These are phyloP conservation scores for Geotrichum histeridarum DNA, from an alignment of 1,139 yeast species.

Conservation along the genomic window DNA sequence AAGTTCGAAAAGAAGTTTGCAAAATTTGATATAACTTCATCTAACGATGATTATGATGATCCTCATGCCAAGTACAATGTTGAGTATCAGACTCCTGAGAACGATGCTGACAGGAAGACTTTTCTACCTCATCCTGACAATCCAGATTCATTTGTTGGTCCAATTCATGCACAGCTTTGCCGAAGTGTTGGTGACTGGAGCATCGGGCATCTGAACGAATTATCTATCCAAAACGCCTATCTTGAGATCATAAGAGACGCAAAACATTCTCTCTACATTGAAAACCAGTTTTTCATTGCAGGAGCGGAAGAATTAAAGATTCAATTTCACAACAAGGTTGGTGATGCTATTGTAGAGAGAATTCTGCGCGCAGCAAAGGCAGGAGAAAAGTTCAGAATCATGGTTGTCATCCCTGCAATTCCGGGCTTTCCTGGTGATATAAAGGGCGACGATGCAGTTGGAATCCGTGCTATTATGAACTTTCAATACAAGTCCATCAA, in stretches of 20 bases:
- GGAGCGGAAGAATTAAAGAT: constrained; percentile 17
- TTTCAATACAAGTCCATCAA: constrained; percentile 22
- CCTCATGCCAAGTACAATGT: constrained; percentile 16
- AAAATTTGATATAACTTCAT: constrained; percentile 1
- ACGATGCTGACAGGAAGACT: constrained; percentile 13
- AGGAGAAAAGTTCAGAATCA: constrained; percentile 20
- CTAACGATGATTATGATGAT: constrained; percentile 12
- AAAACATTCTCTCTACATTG: constrained; percentile 21
- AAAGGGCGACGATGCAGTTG: constrained; percentile 20
- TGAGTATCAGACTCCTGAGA: constrained; percentile 11
- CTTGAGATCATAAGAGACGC: constrained; percentile 19
- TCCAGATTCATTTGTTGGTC: constrained; percentile 18
- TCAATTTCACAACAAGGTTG: constrained; percentile 21
- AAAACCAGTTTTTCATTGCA: constrained; percentile 24
- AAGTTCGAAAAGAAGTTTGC: constrained; percentile 3
- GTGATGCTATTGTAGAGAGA: constrained; percentile 23
- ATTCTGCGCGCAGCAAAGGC: constrained; percentile 20
- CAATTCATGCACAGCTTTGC: constrained; percentile 20
- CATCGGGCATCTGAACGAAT: constrained; percentile 22
- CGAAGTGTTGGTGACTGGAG: constrained; percentile 23
- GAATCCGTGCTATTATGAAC: constrained; percentile 24
- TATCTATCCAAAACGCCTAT: constrained; percentile 23
- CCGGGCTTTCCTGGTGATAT: constrained; percentile 25
- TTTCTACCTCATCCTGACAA: constrained; percentile 15
- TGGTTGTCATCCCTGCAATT: constrained; percentile 22